Percentiles rank a stretch among this genome's conserved stretches.
Conservation (phyloP, 768 basidiomycete genomes). For the Pisolithus albus region DNA sequence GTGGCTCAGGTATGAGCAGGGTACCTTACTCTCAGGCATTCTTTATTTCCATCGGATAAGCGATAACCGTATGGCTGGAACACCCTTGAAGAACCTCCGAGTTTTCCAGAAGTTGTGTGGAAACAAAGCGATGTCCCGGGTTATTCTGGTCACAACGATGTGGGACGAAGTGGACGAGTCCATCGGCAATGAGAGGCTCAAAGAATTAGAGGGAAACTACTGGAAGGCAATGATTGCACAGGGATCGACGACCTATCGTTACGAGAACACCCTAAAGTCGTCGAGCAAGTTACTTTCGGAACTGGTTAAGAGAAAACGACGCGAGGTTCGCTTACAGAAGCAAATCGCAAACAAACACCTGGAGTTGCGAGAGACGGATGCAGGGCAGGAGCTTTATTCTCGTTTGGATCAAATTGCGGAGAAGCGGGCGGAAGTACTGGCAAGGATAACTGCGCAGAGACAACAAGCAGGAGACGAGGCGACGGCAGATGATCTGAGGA, state of each 20-base stretch:
- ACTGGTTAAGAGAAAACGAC: neutral
- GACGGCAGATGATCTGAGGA: constrained; percentile 4
- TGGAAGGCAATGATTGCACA: too few relatives aligned
- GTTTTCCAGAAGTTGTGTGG: constrained; percentile 28
- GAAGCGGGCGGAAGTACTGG: neutral
- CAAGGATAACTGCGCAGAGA: constrained; percentile 1
- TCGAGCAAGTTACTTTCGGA: constrained; percentile 3
- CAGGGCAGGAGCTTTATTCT: neutral
- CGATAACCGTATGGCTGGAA: constrained; percentile 31
- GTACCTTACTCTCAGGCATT: constrained; percentile 25
- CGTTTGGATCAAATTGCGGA: neutral
- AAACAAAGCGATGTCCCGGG: constrained; percentile 20
- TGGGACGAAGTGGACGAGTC: constrained; percentile 10
- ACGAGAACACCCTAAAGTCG: constrained; percentile 5
- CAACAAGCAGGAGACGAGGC: constrained; percentile 1
- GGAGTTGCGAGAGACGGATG: neutral
- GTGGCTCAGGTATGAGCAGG: constrained; percentile 3
- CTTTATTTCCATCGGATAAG: constrained; percentile 36
- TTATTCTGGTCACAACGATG: constrained; percentile 23
- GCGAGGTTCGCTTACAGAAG: neutral
- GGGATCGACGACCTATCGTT: neutral
- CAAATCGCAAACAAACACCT: neutral
- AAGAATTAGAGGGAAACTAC: constrained; percentile 2
- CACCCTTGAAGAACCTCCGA: constrained; percentile 26
- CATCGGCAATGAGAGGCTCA: constrained; percentile 14